Evolutionary conservation across 306 rosid species (phyloP), one percentile per base, ranked within the genome.

Genomic region (Dicorynia guianensis): DNA sequence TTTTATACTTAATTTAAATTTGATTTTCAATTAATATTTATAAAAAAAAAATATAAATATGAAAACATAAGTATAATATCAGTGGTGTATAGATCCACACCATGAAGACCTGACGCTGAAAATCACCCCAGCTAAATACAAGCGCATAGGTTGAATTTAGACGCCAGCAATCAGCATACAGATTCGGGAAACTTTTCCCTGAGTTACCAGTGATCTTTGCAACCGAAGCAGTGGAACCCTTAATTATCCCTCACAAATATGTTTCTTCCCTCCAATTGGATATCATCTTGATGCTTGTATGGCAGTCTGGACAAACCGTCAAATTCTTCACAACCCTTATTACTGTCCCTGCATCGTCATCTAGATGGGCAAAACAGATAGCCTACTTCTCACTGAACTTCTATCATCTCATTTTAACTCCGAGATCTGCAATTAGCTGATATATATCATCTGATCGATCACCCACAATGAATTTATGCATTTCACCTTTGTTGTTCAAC

Each of bases 301-400:
- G 59, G 57, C 52, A 59, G n/a, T 59, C 77, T 7, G 10, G 48
- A 72, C 38, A 60, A 25, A 72, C 50, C 77, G 68, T 46, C 47
- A 47, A 47, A 62, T 46, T 72, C 36, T 72, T 72, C 59, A 63
- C 38, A 0, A 72, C 48, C 44, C 77, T 33, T 46, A 58, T 33
- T 33, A 20, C 40, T 46, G 59, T 9, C 36, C n/a, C 64, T 17
- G 34, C 85, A 77, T 85, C 77, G 47, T 69, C 68, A 6, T 77
- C 77, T 57, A 85, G 84, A 63, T 82, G 81, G 69, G 81, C 85
- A 65, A 82, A 87, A 76, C 85, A 82, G 48, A 85, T 14, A 13
- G 91, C 89, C 84, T 82, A 63, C 49, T 87, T 87, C 69, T 85
- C 89, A 71, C 91, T 87, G 89, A 70, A 82, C 77, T 52, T 80